These are phyloP conservation scores for Bonnemaisonia californica DNA, from an alignment of 31 red algal species.

Conservation along the genomic window DNA sequence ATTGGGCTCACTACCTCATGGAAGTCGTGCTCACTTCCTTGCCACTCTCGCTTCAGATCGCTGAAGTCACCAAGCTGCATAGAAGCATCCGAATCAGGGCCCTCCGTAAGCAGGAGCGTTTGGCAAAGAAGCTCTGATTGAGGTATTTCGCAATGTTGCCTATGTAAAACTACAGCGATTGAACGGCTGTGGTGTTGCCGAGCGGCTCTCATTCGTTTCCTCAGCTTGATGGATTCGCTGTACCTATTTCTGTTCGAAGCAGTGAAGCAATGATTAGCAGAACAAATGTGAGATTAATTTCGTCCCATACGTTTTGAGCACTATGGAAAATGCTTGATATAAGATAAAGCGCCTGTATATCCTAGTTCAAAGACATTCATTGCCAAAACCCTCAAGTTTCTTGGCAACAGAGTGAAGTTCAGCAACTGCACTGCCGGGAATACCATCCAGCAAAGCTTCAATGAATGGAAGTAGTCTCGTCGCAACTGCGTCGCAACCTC, in stretches of 20 bases:
- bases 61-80: conserved; percentile 61
- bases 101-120: conserved; percentile 53
- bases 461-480: background rate
- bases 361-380: conserved; percentile 26
- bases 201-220: too few relatives aligned
- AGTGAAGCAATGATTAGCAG: too few relatives aligned
- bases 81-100: conserved; percentile 62
- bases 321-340: conserved; percentile 10
- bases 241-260: too few relatives aligned
- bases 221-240: too few relatives aligned
- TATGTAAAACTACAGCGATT: too few relatives aligned
- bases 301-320: too few relatives aligned
- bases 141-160: too few relatives aligned
- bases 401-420: conserved; percentile 19
- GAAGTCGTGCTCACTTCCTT: conserved; percentile 26
- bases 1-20: conserved; percentile 85
- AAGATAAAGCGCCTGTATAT: conserved; percentile 6
- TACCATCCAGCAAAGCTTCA: conserved; percentile 15
- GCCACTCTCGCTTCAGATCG: conserved; percentile 62
- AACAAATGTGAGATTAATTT: too few relatives aligned
- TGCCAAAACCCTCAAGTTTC: background rate
- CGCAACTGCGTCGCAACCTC: background rate
- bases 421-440: conserved; percentile 20
- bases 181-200: too few relatives aligned
- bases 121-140: conserved; percentile 40